Evolutionary conservation across 805 yeast genomes (phyloP), one percentile per base, ranked within the genome.

Genomic region (Starmera quercuum): DNA sequence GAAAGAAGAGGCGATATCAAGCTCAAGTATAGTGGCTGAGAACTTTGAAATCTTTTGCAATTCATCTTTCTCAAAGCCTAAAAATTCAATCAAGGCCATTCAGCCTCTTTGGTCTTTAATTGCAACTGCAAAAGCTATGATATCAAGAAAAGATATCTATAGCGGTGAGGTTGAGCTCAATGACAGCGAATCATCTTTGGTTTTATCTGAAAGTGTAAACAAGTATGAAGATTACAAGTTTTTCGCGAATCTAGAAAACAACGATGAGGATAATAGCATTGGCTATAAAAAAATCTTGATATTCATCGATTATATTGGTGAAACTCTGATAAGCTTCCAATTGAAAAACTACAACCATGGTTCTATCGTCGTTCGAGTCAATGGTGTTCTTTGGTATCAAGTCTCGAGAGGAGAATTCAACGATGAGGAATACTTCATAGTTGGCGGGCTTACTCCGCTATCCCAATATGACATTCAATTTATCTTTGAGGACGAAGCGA

Each of bases 331-430:
- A 24, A 70, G 71, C 2, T 71, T 73, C 42, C 74, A 69, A 38
- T 52, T 74, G 22, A 61, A 66, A 32, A 65, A 71, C 32, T 64
- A 64, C 14, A 51, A 54, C 29, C 59, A 63, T 35, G 64, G 66
- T 32, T 67, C 58, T 35, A 49, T 69, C 6, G 57, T 63, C 30
- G 67, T 66, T 10, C 56, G 63, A 35, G 84, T 80, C 5, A 79
- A 80, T 45, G 85, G 84, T 16, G 68, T 79, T 16, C 65, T 72
- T 11, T 80, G 87, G 87, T 71, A 76, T 18, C 84, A 78, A 47
- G 74, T 75, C 2, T 65, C 76, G 0, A 63, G 72, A 25, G 75
- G 75, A 30, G 61, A 63, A 12, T 50, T 61, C 13, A 59, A 59
- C 16, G 66, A 67, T 21, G 70, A 71, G 29, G 73, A 71, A 34